Conservation (phyloP, 768 basidiomycete genomes). For the Mycena olivaceomarginata region DNA sequence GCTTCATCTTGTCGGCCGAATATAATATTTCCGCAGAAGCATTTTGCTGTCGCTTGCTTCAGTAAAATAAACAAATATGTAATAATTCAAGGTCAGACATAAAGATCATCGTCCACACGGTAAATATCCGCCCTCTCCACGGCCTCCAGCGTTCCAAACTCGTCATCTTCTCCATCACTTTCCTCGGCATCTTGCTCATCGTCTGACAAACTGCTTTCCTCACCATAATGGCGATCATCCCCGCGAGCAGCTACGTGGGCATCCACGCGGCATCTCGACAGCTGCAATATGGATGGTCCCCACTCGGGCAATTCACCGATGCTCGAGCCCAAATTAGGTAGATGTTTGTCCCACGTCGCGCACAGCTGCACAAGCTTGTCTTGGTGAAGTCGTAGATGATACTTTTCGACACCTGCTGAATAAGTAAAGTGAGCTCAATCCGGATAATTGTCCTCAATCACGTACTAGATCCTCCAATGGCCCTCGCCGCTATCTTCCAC, state of each 20-base stretch:
- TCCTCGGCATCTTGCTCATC: background rate
- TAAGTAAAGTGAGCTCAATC: too few species aligned
- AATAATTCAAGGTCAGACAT: too few species aligned
- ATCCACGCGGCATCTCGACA: too few species aligned
- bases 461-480: background rate
- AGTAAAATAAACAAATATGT: too few species aligned
- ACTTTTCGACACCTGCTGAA: background rate
- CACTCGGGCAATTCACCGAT: background rate
- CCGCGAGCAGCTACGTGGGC: background rate
- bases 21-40: too few species aligned
- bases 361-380: background rate
- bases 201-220: background rate
- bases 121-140: too few species aligned
- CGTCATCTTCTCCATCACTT: background rate
- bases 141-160: background rate
- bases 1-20: too few species aligned
- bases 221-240: background rate
- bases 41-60: too few species aligned
- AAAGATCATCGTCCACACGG: too few species aligned
- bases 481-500: constrained; percentile 41
- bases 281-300: background rate
- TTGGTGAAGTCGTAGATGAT: background rate
- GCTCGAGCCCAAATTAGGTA: too few species aligned
- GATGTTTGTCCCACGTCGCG: too few species aligned
- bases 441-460: background rate